These are phyloP conservation scores for Mycena indigotica DNA, from an alignment of 768 basidiomycete genomes.

Conservation along the genomic window DNA sequence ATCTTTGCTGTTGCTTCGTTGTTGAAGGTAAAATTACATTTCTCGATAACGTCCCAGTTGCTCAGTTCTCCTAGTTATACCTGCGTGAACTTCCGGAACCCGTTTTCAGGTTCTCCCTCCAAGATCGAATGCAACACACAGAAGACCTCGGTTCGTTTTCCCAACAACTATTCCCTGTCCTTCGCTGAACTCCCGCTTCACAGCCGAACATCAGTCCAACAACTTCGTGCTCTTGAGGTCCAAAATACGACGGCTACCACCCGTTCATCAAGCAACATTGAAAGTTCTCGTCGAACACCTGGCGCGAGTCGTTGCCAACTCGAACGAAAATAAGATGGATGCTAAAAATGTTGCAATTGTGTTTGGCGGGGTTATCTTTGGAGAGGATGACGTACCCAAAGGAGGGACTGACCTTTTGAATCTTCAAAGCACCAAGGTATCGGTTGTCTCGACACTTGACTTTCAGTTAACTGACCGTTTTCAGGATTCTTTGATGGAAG, in stretches of 20 bases:
- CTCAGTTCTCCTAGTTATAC: constrained; percentile 54
- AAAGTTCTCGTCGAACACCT: constrained; percentile 84
- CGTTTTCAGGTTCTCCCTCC: constrained; percentile 76
- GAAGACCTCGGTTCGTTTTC: constrained; percentile 65
- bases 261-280: constrained; percentile 84
- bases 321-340: constrained; percentile 89
- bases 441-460: not conserved
- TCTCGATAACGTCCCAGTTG: constrained; percentile 3
- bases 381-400: constrained; percentile 87
- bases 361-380: constrained; percentile 86
- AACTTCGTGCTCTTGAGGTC: constrained; percentile 80
- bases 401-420: constrained; percentile 67
- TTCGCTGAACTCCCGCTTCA: not conserved
- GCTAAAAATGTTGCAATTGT: constrained; percentile 89
- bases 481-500: constrained; percentile 71
- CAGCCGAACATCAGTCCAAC: constrained; percentile 72
- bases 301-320: constrained; percentile 59
- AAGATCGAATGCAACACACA: constrained; percentile 80
- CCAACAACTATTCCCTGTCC: not conserved
- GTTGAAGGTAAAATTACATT: constrained; percentile 61
- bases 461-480: not conserved
- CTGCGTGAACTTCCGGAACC: constrained; percentile 89
- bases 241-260: constrained; percentile 81
- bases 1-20: constrained; percentile 82
- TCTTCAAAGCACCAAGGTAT: constrained; percentile 76